Conservation (phyloP, 2,329 filamentous ascomycete species). For the Fusarium piperis region DNA sequence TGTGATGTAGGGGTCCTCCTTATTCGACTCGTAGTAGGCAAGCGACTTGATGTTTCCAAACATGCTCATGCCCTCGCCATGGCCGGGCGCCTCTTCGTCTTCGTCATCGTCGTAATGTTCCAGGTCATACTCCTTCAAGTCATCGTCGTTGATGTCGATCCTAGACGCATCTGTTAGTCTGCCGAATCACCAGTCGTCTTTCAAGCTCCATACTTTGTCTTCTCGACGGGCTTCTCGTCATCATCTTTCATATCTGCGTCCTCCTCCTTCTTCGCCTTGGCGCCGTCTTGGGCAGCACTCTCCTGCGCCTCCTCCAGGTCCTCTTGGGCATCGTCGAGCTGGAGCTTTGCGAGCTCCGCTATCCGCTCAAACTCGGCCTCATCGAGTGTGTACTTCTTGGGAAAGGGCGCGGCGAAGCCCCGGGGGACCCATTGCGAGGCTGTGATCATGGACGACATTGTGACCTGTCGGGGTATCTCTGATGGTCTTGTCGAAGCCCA, state of each 20-base stretch:
- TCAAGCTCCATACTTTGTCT: slow-evolving; percentile 48
- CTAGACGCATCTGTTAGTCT: slow-evolving; percentile 46
- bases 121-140: slow-evolving; percentile 94
- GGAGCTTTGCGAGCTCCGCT: slow-evolving; percentile 76
- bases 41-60: slow-evolving; percentile 95
- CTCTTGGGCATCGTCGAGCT: slow-evolving; percentile 91
- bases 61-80: slow-evolving; percentile 82
- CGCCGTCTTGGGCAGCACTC: slow-evolving; percentile 44
- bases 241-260: slow-evolving; percentile 52
- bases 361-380: slow-evolving; percentile 81
- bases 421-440: slow-evolving; percentile 80
- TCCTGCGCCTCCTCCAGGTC: slow-evolving; percentile 79
- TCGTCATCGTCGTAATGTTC: slow-evolving; percentile 94
- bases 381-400: slow-evolving; percentile 78
- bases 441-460: slow-evolving; percentile 77
- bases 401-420: slow-evolving; percentile 80
- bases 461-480: slow-evolving; percentile 45
- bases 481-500: slow-evolving; percentile 29
- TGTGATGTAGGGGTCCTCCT: slow-evolving; percentile 96
- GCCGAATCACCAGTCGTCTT: neutral
- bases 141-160: slow-evolving; percentile 73
- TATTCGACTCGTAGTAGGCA: slow-evolving; percentile 92
- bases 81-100: slow-evolving; percentile 57
- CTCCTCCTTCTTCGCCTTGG: slow-evolving; percentile 39
- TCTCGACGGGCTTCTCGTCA: slow-evolving; percentile 38